Evolutionary conservation across 78 protist species (phyloP).

Genomic region (Guillardia theta): DNA sequence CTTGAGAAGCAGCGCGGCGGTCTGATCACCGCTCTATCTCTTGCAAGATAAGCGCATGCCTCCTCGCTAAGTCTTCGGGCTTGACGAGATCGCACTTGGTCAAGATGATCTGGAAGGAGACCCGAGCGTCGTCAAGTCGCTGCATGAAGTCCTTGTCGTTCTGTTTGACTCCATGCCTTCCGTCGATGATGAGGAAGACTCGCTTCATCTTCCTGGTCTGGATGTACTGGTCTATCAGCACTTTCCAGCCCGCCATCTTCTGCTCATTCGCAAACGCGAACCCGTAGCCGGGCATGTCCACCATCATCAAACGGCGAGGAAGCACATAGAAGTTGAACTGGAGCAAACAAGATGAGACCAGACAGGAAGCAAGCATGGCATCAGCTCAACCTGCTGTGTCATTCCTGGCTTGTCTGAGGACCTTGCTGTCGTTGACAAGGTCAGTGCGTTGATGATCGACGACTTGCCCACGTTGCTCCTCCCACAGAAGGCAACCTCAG

Average conservation of each 20-base stretch:
- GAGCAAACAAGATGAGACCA: not conserved
- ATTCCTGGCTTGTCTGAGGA: conserved; percentile 30
- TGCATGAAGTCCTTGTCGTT: conserved; percentile 30
- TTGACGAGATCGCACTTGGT: not conserved
- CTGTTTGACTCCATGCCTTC: not conserved
- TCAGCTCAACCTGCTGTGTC: not conserved
- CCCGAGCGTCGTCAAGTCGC: not conserved
- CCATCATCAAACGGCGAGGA: not conserved
- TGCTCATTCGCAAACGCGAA: not conserved
- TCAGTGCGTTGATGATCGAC: not conserved
- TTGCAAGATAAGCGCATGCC: not conserved
- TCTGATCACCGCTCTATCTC: not conserved
- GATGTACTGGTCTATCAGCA: not conserved
- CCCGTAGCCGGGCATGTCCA: conserved; percentile 17
- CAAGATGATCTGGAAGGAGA: not conserved
- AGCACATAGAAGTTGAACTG: not conserved
- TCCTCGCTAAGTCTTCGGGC: not conserved
- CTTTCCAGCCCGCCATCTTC: conserved; percentile 3
- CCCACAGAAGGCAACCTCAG: conserved; percentile 19
- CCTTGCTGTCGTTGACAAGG: not conserved
- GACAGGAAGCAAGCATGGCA: not conserved
- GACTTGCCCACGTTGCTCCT: conserved; percentile 28
- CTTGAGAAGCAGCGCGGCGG: not conserved
- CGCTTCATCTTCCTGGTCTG: not conserved
- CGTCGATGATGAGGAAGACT: not conserved